phyloP scores from a whole-genome alignment of 1,139 yeast genomes.

The Yamadazyma triangularis region DNA sequence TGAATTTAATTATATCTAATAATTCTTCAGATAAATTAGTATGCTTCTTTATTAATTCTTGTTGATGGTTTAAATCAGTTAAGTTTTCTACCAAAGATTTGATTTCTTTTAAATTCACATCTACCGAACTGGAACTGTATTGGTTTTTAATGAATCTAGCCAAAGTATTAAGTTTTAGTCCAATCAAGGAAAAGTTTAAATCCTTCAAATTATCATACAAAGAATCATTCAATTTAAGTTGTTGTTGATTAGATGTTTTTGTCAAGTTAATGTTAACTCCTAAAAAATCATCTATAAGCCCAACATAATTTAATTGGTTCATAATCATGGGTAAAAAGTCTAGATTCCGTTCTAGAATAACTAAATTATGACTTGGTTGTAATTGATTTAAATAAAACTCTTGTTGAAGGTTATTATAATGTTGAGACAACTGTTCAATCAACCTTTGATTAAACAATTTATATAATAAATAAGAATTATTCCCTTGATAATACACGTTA shows the following conservation, averaged over 20 bases:
- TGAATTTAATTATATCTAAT: conserved; percentile 45
- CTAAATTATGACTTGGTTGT: conserved; percentile 51
- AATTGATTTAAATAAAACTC: conserved; percentile 33
- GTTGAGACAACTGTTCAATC: conserved; percentile 26
- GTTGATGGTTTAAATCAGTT: conserved; percentile 63
- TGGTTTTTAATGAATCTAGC: conserved; percentile 72
- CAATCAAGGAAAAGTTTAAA: conserved; percentile 77
- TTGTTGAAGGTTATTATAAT: conserved; percentile 29
- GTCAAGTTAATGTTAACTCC: conserved; percentile 49
- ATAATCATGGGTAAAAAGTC: conserved; percentile 71
- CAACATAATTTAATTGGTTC: conserved; percentile 77
- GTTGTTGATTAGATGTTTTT: conserved; percentile 26
- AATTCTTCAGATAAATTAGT: conserved; percentile 72
- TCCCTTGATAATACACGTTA: conserved; percentile 39
- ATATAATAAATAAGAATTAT: conserved; percentile 29
- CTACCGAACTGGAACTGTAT: conserved; percentile 56
- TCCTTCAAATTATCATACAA: conserved; percentile 48
- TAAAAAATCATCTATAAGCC: conserved; percentile 72
- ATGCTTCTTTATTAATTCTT: conserved; percentile 67
- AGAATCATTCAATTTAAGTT: conserved; percentile 21
- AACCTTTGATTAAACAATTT: conserved; percentile 21
- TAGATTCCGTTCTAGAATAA: conserved; percentile 72
- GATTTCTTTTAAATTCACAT: conserved; percentile 52
- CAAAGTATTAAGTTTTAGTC: conserved; percentile 61
- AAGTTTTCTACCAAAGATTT: conserved; percentile 68